Percentiles rank a stretch among this genome's conserved stretches.
phyloP scores from a whole-genome alignment of 1,139 yeast genomes.

The Pichia cactophila region DNA sequence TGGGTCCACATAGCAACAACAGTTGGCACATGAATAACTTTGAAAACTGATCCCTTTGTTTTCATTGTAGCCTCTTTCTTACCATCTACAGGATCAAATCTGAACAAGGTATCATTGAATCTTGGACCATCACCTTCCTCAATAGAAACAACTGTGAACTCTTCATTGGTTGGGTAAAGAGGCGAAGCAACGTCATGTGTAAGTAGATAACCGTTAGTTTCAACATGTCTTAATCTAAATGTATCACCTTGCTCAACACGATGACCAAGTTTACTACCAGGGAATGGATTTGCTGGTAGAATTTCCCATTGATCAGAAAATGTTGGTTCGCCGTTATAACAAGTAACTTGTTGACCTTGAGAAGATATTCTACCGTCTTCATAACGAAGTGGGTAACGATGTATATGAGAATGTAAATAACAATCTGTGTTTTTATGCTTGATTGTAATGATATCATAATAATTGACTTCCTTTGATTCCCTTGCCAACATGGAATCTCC shows the following conservation, averaged over 20 bases:
- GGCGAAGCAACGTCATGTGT: slow-evolving; percentile 99
- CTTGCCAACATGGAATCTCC: slow-evolving; percentile 73
- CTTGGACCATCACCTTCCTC: slow-evolving; percentile 52
- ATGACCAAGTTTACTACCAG: slow-evolving; percentile 27
- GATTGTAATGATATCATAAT: slow-evolving; percentile 66
- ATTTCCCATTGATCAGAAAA: slow-evolving; percentile 81
- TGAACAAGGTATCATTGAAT: slow-evolving; percentile 73
- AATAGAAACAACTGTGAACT: slow-evolving; percentile 63
- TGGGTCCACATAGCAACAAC: slow-evolving; percentile 96
- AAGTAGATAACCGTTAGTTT: slow-evolving; percentile 67
- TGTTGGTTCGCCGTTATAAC: slow-evolving; percentile 39
- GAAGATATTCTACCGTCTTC: slow-evolving; percentile 96
- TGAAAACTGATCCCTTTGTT: slow-evolving; percentile 63
- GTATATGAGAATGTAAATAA: slow-evolving; percentile 71
- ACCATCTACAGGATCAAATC: slow-evolving; percentile 55
- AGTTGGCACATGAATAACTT: slow-evolving; percentile 75
- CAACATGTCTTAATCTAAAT: slow-evolving; percentile 74
- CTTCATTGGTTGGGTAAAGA: slow-evolving; percentile 80
- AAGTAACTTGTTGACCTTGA: slow-evolving; percentile 91
- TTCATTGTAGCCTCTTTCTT: slow-evolving; percentile 47
- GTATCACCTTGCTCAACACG: slow-evolving; percentile 55
- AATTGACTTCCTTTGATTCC: slow-evolving; percentile 65
- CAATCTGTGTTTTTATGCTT: slow-evolving; percentile 72
- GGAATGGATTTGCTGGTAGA: slow-evolving; percentile 48
- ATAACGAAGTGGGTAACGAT: slow-evolving; percentile 77